A percentile compares a stretch with the other conserved stretches of the same genome.
Conservation (phyloP, 148 eudicot genomes). For the Rhododendron molle region DNA sequence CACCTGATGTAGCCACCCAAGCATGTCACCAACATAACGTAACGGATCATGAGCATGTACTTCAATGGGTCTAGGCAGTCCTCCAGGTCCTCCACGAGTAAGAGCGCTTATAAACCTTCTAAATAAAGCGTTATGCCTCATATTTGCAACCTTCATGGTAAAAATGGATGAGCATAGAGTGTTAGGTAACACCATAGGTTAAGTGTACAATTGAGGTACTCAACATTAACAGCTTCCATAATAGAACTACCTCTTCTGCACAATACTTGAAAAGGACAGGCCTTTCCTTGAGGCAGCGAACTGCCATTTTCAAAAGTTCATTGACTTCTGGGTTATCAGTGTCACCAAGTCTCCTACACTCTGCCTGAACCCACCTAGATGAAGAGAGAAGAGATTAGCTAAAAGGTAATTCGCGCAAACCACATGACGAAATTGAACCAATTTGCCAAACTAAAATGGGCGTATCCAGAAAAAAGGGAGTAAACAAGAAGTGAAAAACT, state of each 20-base stretch:
- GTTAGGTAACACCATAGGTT: neutral
- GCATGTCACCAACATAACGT: conserved; percentile 96
- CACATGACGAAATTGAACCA: neutral
- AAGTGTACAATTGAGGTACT: neutral
- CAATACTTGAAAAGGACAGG: conserved; percentile 98
- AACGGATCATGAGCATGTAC: conserved; percentile 99
- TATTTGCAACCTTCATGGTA: conserved; percentile 73
- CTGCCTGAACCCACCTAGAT: conserved; percentile 92
- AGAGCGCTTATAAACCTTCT: conserved; percentile 97
- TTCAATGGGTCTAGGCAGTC: conserved; percentile 98
- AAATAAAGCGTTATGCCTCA: conserved; percentile 94
- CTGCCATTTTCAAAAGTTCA: conserved; percentile 83
- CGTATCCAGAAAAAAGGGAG: neutral
- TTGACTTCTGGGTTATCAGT: conserved; percentile 93
- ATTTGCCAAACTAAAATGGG: neutral
- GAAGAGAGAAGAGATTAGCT: conserved; percentile 3
- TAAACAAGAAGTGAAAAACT: neutral
- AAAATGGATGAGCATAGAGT: conserved; percentile 2
- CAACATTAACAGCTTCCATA: conserved; percentile 1
- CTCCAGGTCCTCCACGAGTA: conserved; percentile 99
- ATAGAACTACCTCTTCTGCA: conserved; percentile 82
- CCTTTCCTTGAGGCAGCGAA: conserved; percentile 95
- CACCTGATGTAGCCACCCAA: conserved; percentile 99
- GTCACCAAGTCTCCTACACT: conserved; percentile 89
- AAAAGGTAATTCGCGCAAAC: neutral